A percentile compares a stretch with the other conserved stretches of the same genome.
phyloP scores from a whole-genome alignment of 106 monocot species.

The Cymbidium sinense region DNA sequence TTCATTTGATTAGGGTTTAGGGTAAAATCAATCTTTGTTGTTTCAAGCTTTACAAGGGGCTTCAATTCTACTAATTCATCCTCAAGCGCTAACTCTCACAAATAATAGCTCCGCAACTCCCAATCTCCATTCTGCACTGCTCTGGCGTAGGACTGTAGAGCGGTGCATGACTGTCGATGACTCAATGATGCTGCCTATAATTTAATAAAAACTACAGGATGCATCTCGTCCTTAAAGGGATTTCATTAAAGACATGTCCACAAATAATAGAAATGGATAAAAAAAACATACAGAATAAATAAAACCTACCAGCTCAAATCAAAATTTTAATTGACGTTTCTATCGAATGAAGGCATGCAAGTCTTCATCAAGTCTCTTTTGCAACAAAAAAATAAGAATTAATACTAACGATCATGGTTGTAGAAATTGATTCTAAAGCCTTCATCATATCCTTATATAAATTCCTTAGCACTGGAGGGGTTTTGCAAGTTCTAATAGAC shows the following conservation, averaged over 20 bases:
- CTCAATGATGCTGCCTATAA: background rate
- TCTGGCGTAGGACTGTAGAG: too few relatives aligned
- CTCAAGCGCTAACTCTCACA: too few relatives aligned
- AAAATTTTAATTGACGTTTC: background rate
- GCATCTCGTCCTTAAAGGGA: background rate
- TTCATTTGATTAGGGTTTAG: too few relatives aligned
- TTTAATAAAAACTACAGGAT: background rate
- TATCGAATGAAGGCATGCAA: background rate
- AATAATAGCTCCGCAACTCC: too few relatives aligned
- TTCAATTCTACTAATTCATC: too few relatives aligned
- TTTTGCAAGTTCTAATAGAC: background rate
- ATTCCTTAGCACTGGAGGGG: background rate
- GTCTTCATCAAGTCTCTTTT: background rate
- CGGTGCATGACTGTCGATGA: too few relatives aligned
- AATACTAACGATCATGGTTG: background rate
- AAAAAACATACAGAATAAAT: background rate
- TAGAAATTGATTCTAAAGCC: background rate
- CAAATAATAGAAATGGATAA: background rate
- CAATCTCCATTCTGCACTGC: too few relatives aligned
- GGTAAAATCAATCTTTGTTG: too few relatives aligned
- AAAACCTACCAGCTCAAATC: background rate
- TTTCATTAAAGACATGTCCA: background rate
- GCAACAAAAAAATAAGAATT: background rate
- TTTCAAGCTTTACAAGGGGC: too few relatives aligned
- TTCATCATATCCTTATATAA: background rate